A percentile compares a stretch with the other conserved stretches of the same genome.
phyloP scores from a whole-genome alignment of 139 green algal species.

The Trebouxia sp. region DNA sequence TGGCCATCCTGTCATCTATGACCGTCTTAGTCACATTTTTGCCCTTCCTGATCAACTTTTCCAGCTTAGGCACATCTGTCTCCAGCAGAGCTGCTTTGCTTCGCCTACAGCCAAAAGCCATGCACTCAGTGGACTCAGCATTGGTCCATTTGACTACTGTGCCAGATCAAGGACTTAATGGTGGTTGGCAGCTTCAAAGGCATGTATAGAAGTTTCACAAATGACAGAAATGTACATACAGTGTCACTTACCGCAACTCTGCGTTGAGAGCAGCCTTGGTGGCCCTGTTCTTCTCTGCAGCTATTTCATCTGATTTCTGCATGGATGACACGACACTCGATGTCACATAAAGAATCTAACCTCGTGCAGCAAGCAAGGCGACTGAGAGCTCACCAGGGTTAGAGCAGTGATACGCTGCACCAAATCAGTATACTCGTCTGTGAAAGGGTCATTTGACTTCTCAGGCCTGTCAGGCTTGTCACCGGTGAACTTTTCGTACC shows the following conservation, averaged over 20 bases:
- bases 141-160: too few species aligned
- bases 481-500: constrained; percentile 79
- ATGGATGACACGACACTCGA: background rate
- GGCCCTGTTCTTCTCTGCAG: constrained; percentile 74
- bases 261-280: constrained; percentile 77
- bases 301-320: constrained; percentile 72
- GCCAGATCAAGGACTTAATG: background rate
- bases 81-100: constrained; percentile 50
- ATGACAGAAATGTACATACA: background rate
- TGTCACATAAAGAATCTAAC: too few species aligned
- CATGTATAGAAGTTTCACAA: background rate
- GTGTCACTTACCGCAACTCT: constrained; percentile 62
- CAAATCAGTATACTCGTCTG: constrained; percentile 64
- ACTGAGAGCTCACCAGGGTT: constrained; percentile 58
- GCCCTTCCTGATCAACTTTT: constrained; percentile 50
- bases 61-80: constrained; percentile 38
- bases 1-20: constrained; percentile 52
- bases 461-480: constrained; percentile 34
- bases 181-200: background rate
- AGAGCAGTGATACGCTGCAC: constrained; percentile 65
- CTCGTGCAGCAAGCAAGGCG: too few species aligned
- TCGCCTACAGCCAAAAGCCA: constrained; percentile 52
- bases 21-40: constrained; percentile 62
- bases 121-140: too few species aligned
- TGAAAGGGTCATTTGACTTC: constrained; percentile 69